Percentiles rank a stretch among this genome's conserved stretches.
phyloP scores from a whole-genome alignment of 371 early-diverging fungal species.

The Mucor velutinosus region DNA sequence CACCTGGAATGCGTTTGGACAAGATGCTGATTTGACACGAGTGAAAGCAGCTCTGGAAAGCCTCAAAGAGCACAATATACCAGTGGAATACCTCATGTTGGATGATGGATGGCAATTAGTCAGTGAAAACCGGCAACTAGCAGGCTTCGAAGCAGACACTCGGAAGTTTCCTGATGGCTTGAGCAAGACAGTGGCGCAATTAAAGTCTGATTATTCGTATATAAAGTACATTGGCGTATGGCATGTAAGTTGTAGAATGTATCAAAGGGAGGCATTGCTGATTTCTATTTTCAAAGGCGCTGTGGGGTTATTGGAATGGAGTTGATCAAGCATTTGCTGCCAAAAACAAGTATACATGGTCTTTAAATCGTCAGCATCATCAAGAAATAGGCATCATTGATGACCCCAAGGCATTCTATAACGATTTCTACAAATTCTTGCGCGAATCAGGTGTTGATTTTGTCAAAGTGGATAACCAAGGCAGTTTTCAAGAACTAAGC shows the following conservation, averaged over 20 bases:
- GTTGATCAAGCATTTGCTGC: slow-evolving; percentile 13
- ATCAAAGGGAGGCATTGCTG: neutral
- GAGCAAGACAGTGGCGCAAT: neutral
- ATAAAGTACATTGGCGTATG: slow-evolving; percentile 47
- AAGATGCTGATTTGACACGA: slow-evolving; percentile 14
- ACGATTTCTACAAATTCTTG: slow-evolving; percentile 37
- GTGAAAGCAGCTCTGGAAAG: slow-evolving; percentile 19
- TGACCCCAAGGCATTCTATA: slow-evolving; percentile 32
- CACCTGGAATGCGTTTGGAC: slow-evolving; percentile 52
- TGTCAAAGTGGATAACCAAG: slow-evolving; percentile 52
- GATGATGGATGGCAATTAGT: slow-evolving; percentile 54
- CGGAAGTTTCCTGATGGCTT: slow-evolving; percentile 28
- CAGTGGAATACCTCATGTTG: slow-evolving; percentile 37
- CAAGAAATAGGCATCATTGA: neutral
- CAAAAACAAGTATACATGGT: neutral
- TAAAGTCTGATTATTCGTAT: slow-evolving; percentile 24
- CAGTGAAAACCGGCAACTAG: slow-evolving; percentile 1
- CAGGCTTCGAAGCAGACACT: slow-evolving; percentile 26
- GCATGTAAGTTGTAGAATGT: slow-evolving; percentile 25
- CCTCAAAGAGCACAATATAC: slow-evolving; percentile 23
- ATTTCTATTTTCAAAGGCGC: slow-evolving; percentile 9
- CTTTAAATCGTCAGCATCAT: neutral
- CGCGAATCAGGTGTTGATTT: slow-evolving; percentile 30
- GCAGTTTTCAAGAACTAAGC: slow-evolving; percentile 29
- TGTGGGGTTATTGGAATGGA: slow-evolving; percentile 54